Evolutionary conservation across 129 eudicot species (phyloP).

Genomic region (Pseudognaphalium luteoalbum): DNA sequence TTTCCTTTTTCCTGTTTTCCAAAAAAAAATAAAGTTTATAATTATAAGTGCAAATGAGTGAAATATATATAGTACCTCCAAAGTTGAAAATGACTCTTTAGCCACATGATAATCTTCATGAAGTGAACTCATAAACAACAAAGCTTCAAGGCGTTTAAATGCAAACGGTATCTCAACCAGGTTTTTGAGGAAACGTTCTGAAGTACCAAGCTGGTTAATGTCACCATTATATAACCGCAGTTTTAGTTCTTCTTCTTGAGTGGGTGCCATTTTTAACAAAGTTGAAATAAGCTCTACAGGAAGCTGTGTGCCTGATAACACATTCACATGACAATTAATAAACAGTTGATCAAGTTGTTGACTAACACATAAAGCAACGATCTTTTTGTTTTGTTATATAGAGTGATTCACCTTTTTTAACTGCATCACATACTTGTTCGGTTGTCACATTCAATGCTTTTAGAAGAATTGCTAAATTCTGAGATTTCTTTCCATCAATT

Average conservation of each 20-base stretch:
- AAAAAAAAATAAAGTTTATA: too few species aligned
- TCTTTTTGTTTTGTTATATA: not conserved
- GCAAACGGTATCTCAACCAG: slow-evolving; percentile 79
- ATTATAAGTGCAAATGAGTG: too few species aligned
- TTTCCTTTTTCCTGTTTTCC: too few species aligned
- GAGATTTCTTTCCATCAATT: slow-evolving; percentile 78
- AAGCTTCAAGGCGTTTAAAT: slow-evolving; percentile 73
- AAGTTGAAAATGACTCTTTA: slow-evolving; percentile 57
- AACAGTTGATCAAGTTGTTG: not conserved
- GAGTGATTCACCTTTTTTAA: slow-evolving; percentile 59
- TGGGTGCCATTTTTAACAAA: slow-evolving; percentile 88
- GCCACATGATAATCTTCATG: slow-evolving; percentile 61
- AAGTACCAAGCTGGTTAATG: slow-evolving; percentile 63
- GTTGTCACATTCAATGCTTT: slow-evolving; percentile 78
- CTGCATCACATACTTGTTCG: slow-evolving; percentile 77
- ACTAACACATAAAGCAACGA: not conserved
- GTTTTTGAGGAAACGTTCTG: slow-evolving; percentile 77
- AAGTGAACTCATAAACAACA: slow-evolving; percentile 61
- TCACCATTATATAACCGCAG: slow-evolving; percentile 66
- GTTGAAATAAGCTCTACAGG: slow-evolving; percentile 72
- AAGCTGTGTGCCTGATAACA: slow-evolving; percentile 69
- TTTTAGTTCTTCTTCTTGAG: slow-evolving; percentile 76
- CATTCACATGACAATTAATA: not conserved
- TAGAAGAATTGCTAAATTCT: slow-evolving; percentile 75
- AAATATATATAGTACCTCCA: slow-evolving; percentile 52